These are phyloP conservation scores for Aspergillus sp. DNA, from an alignment of 2,329 filamentous ascomycete species.

Conservation along the genomic window DNA sequence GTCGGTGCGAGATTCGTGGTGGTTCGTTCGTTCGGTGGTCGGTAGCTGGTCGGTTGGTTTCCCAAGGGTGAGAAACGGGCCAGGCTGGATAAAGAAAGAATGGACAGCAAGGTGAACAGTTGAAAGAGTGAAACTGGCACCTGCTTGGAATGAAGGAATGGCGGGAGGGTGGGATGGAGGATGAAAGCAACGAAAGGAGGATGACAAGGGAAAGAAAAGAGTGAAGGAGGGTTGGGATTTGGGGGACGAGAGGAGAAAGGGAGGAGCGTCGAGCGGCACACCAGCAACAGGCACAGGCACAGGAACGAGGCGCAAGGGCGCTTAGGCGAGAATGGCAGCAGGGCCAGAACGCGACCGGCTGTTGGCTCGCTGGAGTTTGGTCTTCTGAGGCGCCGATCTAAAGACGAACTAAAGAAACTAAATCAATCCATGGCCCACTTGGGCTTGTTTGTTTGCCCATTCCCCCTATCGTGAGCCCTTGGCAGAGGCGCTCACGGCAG, in stretches of 20 bases:
- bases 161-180: conserved; percentile 23
- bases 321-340: conserved; percentile 12
- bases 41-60: conserved; percentile 19
- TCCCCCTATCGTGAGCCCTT: not conserved
- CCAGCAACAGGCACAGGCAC: not conserved
- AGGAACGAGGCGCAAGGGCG: conserved; percentile 23
- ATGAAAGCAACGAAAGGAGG: conserved; percentile 17
- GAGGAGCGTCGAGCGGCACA: not conserved
- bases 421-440: conserved; percentile 1
- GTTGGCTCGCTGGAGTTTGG: conserved; percentile 4
- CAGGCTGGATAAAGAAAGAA: conserved; percentile 39
- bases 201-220: conserved; percentile 20
- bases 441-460: conserved; percentile 17
- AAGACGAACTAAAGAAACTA: conserved; percentile 2
- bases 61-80: conserved; percentile 12
- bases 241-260: conserved; percentile 8
- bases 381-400: conserved; percentile 3
- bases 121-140: conserved; percentile 66
- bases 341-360: conserved; percentile 16
- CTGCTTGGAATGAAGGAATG: conserved; percentile 36
- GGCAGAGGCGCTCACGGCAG: conserved; percentile 8
- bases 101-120: conserved; percentile 55
- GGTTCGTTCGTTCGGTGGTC: conserved; percentile 13
- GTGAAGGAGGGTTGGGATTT: conserved; percentile 7
- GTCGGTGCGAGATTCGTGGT: conserved; percentile 14